Percentiles rank a stretch among this genome's conserved stretches.
Conservation (phyloP, 1,139 yeast species). For the Scheffersomyces cryptocercus region DNA sequence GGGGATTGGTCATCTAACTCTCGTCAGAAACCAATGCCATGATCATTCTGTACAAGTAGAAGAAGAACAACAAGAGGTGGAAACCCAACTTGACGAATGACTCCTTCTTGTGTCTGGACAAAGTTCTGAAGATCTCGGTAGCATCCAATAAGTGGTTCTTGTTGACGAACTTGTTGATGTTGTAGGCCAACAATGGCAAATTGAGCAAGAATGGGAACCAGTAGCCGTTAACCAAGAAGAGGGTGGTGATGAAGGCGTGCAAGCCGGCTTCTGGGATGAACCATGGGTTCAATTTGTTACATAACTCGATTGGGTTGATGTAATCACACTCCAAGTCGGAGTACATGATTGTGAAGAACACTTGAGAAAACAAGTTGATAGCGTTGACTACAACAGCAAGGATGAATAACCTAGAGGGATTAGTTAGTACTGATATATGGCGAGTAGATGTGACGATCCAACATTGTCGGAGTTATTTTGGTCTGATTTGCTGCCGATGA, state of each 20-base stretch:
- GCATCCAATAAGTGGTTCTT: slow-evolving; percentile 93
- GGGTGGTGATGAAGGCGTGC: slow-evolving; percentile 70
- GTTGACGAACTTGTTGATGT: slow-evolving; percentile 68
- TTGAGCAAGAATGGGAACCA: slow-evolving; percentile 90
- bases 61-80: slow-evolving; percentile 91
- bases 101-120: slow-evolving; percentile 91
- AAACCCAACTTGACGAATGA: slow-evolving; percentile 87
- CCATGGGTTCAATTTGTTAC: slow-evolving; percentile 88
- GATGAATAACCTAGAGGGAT: slow-evolving; percentile 60
- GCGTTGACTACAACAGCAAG: slow-evolving; percentile 87
- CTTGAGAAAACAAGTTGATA: slow-evolving; percentile 84
- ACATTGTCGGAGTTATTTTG: too few relatives aligned
- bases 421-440: slow-evolving; percentile 7
- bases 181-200: slow-evolving; percentile 82
- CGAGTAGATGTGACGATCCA: too few relatives aligned
- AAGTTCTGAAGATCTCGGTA: slow-evolving; percentile 94
- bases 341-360: slow-evolving; percentile 89
- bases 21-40: slow-evolving; percentile 85
- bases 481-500: too few relatives aligned
- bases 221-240: slow-evolving; percentile 85
- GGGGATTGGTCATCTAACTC: slow-evolving; percentile 9
- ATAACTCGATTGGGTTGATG: slow-evolving; percentile 94
- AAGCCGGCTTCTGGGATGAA: slow-evolving; percentile 88
- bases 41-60: slow-evolving; percentile 94
- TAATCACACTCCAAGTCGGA: slow-evolving; percentile 94